These are phyloP conservation scores for Herpetospermum pedunculosum DNA, from an alignment of 306 rosid species.

Conservation along the genomic window DNA sequence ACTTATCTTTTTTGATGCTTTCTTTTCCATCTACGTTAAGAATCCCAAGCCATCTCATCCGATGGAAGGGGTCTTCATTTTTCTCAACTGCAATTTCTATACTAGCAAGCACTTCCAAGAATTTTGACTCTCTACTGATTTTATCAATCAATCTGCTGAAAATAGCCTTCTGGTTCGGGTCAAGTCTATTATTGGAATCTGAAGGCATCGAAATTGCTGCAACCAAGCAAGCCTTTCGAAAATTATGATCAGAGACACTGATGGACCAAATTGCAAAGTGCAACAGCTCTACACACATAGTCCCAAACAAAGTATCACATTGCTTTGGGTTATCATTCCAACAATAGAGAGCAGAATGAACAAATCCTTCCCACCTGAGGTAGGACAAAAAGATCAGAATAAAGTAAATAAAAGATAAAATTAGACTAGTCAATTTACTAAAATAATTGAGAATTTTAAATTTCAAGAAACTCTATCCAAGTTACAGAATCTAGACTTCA, in stretches of 20 bases:
- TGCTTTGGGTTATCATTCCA: constrained; percentile 40
- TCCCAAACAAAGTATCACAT: constrained; percentile 13
- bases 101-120: constrained; percentile 36
- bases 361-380: constrained; percentile 83
- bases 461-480: not conserved
- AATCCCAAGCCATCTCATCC: constrained; percentile 46
- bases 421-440: not conserved
- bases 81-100: constrained; percentile 40
- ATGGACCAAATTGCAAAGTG: constrained; percentile 54
- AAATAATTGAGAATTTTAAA: too few species aligned
- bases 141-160: constrained; percentile 41
- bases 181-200: constrained; percentile 26
- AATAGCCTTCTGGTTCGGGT: constrained; percentile 25
- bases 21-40: constrained; percentile 23
- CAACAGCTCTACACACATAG: constrained; percentile 33
- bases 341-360: constrained; percentile 47
- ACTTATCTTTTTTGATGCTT: constrained; percentile 14
- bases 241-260: constrained; percentile 36
- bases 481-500: not conserved
- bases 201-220: constrained; percentile 31
- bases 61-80: constrained; percentile 56
- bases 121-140: constrained; percentile 29
- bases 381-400: constrained; percentile 5
- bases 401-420: not conserved
- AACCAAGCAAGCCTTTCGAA: constrained; percentile 72